Conservation (phyloP, 2,329 filamentous ascomycete species). For the Phialophora tarda region DNA sequence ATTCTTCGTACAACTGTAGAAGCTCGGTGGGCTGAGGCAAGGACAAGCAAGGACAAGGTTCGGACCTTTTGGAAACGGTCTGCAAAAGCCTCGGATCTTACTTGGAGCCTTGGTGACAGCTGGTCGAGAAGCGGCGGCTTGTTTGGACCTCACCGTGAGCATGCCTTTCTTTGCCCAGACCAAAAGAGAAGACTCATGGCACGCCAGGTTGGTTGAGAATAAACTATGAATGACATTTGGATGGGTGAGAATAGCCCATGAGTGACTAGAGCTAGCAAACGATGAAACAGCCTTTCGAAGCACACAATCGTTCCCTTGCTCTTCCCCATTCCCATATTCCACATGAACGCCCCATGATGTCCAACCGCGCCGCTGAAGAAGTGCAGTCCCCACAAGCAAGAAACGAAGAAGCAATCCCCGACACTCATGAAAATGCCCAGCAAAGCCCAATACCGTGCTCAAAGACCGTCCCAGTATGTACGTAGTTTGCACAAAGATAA, state of each 20-base stretch:
- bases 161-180: too few relatives aligned
- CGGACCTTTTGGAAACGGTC: too few relatives aligned
- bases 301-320: not conserved
- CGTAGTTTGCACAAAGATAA: slow-evolving; percentile 16
- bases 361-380: not conserved
- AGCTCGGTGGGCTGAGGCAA: too few relatives aligned
- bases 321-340: not conserved
- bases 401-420: slow-evolving; percentile 8
- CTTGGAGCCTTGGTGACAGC: too few relatives aligned
- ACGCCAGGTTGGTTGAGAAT: not conserved
- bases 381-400: slow-evolving; percentile 1
- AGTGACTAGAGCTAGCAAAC: slow-evolving; percentile 6
- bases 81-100: too few relatives aligned
- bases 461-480: slow-evolving; percentile 24
- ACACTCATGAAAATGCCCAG: slow-evolving; percentile 36
- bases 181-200: too few relatives aligned
- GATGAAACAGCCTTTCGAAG: slow-evolving; percentile 1
- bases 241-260: slow-evolving; percentile 9
- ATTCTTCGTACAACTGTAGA: too few relatives aligned
- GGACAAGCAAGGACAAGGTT: too few relatives aligned
- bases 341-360: slow-evolving; percentile 4
- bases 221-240: slow-evolving; percentile 24
- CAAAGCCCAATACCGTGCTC: slow-evolving; percentile 14
- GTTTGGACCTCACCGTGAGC: too few relatives aligned
- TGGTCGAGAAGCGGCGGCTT: too few relatives aligned